phyloP scores from a whole-genome alignment of 441 rosid genomes.

The Syzygium syzygioides region DNA sequence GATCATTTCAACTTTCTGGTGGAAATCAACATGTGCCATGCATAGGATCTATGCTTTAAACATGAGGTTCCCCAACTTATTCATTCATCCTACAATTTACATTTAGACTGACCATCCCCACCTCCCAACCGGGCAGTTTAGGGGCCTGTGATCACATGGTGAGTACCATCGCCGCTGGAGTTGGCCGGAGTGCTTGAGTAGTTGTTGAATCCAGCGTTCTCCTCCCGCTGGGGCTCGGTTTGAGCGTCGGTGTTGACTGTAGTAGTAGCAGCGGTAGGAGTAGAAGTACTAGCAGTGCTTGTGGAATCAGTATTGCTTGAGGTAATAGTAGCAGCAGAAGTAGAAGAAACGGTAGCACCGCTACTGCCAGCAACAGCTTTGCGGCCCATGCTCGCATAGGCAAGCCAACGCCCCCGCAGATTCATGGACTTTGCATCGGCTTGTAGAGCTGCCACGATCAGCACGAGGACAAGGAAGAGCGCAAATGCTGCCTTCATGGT shows the following conservation, averaged over 20 bases:
- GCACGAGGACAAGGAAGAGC: neutral
- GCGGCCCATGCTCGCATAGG: neutral
- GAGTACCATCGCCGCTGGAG: neutral
- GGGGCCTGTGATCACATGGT: neutral
- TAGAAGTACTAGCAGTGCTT: neutral
- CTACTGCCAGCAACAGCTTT: neutral
- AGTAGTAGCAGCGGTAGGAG: neutral
- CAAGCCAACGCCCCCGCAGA: neutral
- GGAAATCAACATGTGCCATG: neutral
- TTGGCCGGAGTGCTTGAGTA: neutral
- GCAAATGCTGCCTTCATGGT: neutral
- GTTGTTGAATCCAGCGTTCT: neutral
- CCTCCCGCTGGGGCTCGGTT: neutral
- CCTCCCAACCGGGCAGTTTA: neutral
- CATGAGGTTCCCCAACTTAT: neutral
- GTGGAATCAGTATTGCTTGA: neutral
- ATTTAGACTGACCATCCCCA: neutral
- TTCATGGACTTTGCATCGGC: neutral
- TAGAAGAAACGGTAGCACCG: neutral
- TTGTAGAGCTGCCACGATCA: neutral
- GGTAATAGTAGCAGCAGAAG: neutral
- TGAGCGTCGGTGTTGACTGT: neutral
- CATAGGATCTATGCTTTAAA: neutral
- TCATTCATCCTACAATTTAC: neutral
- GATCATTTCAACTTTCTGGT: neutral